phyloP scores from a whole-genome alignment of 225 moss, liverwort and hornwort species.

The Anthoceros angustus region DNA sequence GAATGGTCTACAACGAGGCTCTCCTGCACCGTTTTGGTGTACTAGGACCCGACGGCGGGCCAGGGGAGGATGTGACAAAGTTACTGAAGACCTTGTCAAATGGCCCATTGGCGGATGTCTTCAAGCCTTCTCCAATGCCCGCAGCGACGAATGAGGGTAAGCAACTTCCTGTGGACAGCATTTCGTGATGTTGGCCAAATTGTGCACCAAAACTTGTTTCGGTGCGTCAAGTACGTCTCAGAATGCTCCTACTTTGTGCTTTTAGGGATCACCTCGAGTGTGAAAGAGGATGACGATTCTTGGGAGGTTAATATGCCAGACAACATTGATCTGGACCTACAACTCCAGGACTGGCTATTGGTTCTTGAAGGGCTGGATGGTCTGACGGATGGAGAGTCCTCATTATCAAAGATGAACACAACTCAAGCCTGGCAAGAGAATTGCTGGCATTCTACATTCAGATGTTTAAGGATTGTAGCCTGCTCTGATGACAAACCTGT shows the following conservation, averaged over 20 bases:
- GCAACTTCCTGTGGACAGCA: not conserved
- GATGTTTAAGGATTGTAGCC: slow-evolving; percentile 66
- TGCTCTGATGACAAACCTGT: slow-evolving; percentile 37
- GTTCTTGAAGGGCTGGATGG: slow-evolving; percentile 74
- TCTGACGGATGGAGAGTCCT: slow-evolving; percentile 26
- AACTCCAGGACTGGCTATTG: slow-evolving; percentile 96
- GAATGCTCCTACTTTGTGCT: too few relatives aligned
- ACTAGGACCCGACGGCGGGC: slow-evolving; percentile 73
- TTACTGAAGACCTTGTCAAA: slow-evolving; percentile 59
- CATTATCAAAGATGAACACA: slow-evolving; percentile 12
- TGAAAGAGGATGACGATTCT: slow-evolving; percentile 22
- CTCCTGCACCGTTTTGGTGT: slow-evolving; percentile 90
- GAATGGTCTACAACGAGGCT: slow-evolving; percentile 88
- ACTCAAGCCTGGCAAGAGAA: slow-evolving; percentile 48
- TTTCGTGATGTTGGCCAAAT: too few relatives aligned
- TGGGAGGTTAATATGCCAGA: slow-evolving; percentile 85
- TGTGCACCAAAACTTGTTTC: too few relatives aligned
- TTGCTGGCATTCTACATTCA: slow-evolving; percentile 97
- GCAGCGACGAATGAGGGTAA: slow-evolving; percentile 46
- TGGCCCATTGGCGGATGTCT: slow-evolving; percentile 65
- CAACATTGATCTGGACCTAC: slow-evolving; percentile 75
- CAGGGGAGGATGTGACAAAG: slow-evolving; percentile 69
- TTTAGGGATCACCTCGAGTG: too few relatives aligned
- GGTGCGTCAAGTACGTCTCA: too few relatives aligned
- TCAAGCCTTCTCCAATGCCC: slow-evolving; percentile 43